A percentile compares a stretch with the other conserved stretches of the same genome.
phyloP scores from a whole-genome alignment of 2,329 filamentous ascomycete species.

The Colletotrichum aenigma region DNA sequence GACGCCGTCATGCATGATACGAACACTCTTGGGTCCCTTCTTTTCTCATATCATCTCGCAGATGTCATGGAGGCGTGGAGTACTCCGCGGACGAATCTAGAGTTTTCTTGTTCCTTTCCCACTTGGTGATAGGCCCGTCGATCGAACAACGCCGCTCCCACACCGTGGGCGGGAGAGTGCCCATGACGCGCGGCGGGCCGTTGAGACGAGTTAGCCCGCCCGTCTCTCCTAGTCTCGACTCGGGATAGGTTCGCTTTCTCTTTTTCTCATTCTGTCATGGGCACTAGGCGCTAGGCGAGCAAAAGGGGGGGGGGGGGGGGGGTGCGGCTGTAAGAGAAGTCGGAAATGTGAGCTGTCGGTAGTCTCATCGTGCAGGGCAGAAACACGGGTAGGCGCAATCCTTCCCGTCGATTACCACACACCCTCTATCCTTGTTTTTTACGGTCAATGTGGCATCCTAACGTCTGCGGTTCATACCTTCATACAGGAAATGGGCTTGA shows the following conservation, averaged over 20 bases:
- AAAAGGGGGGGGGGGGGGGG: neutral
- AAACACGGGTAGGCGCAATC: neutral
- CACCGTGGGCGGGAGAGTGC: neutral
- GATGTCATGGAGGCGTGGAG: neutral
- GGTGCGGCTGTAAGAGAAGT: neutral
- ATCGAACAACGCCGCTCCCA: neutral
- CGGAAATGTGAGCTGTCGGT: neutral
- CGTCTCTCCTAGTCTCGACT: neutral
- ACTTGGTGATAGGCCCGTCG: neutral
- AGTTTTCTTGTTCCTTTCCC: neutral
- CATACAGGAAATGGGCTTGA: neutral
- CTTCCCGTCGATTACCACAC: neutral
- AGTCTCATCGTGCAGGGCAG: neutral
- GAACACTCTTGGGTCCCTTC: neutral
- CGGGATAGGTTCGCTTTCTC: neutral
- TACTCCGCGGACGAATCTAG: neutral
- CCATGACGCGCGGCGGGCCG: neutral
- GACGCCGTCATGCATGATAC: neutral
- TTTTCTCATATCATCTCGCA: neutral
- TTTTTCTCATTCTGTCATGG: neutral
- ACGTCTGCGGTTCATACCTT: neutral
- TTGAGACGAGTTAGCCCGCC: neutral
- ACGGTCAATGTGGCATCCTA: neutral
- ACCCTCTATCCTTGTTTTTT: neutral
- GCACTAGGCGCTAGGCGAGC: neutral